phyloP scores from a whole-genome alignment of 352 stramenopile species.

The Phytophthora europaea region DNA sequence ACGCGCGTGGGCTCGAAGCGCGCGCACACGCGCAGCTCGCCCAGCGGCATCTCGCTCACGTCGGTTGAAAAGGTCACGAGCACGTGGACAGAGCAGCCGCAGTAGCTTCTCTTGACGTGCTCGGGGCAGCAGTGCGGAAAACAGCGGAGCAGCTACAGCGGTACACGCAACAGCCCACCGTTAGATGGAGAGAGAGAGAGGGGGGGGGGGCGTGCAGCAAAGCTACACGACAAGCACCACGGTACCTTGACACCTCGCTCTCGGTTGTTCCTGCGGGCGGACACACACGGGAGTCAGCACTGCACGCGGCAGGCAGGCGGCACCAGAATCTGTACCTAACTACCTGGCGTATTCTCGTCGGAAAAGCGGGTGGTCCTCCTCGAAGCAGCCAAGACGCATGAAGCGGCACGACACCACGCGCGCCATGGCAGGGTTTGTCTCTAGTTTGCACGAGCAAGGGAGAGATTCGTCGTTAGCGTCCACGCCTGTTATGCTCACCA shows the following conservation, averaged over 20 bases:
- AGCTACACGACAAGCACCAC: no score
- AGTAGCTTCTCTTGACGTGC: constrained; percentile 43
- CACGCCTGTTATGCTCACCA: no score
- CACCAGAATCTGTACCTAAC: no score
- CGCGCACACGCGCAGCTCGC: constrained; percentile 32
- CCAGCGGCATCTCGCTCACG: background rate
- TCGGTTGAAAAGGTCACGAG: constrained; percentile 27
- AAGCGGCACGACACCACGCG: background rate
- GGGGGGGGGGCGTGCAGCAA: background rate
- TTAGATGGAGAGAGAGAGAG: background rate
- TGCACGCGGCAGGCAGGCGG: no score
- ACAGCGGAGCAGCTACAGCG: constrained; percentile 24
- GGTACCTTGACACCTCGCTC: background rate
- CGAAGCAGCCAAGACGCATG: background rate
- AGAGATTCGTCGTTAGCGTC: background rate
- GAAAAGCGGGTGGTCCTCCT: background rate
- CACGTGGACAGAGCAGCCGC: constrained; percentile 43
- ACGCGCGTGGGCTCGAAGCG: constrained; percentile 37
- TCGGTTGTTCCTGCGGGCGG: background rate
- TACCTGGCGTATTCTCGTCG: background rate
- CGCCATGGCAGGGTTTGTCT: background rate
- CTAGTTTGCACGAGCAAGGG: no score
- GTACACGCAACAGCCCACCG: background rate
- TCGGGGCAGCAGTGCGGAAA: constrained; percentile 53
- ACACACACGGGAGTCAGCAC: background rate